phyloP scores from a whole-genome alignment of 1,284 basidiomycete genomes.

The Irpex sp. region DNA sequence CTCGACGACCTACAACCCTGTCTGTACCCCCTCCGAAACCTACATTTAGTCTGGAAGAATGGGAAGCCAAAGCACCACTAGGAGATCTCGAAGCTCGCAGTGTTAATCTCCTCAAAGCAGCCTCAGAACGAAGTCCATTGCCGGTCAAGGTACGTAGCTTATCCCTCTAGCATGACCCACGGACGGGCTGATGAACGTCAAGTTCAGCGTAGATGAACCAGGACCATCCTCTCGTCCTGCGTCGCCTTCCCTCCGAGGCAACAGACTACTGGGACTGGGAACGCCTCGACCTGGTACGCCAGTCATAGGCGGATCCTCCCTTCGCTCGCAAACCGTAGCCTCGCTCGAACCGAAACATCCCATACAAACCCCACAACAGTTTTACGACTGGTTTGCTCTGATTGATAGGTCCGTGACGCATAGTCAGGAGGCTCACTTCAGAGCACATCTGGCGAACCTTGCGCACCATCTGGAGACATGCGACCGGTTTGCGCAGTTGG shows the following conservation, averaged over 20 bases:
- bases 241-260: slow-evolving; percentile 33
- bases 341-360: slow-evolving; percentile 66
- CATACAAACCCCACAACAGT: slow-evolving; percentile 86
- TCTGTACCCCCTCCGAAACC: slow-evolving; percentile 34
- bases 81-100: slow-evolving; percentile 68
- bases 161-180: background rate
- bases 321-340: slow-evolving; percentile 34
- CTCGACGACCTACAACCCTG: slow-evolving; percentile 14
- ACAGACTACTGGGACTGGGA: slow-evolving; percentile 29
- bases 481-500: slow-evolving; percentile 62
- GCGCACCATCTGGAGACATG: slow-evolving; percentile 73
- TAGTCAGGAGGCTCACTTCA: slow-evolving; percentile 88
- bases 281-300: slow-evolving; percentile 34
- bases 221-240: slow-evolving; percentile 37
- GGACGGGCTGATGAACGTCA: slow-evolving; percentile 14
- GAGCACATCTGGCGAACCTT: slow-evolving; percentile 76
- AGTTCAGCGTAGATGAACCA: slow-evolving; percentile 38
- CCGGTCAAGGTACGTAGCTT: slow-evolving; percentile 63
- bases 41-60: slow-evolving; percentile 73
- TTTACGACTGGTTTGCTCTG: slow-evolving; percentile 91
- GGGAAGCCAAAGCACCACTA: slow-evolving; percentile 81
- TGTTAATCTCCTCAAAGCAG: slow-evolving; percentile 60
- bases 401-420: slow-evolving; percentile 87
- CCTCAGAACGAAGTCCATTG: slow-evolving; percentile 56
- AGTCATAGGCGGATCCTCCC: slow-evolving; percentile 10